Conservation (phyloP, 805 yeast genomes). For the Sugiyamaella lignohabitans region DNA sequence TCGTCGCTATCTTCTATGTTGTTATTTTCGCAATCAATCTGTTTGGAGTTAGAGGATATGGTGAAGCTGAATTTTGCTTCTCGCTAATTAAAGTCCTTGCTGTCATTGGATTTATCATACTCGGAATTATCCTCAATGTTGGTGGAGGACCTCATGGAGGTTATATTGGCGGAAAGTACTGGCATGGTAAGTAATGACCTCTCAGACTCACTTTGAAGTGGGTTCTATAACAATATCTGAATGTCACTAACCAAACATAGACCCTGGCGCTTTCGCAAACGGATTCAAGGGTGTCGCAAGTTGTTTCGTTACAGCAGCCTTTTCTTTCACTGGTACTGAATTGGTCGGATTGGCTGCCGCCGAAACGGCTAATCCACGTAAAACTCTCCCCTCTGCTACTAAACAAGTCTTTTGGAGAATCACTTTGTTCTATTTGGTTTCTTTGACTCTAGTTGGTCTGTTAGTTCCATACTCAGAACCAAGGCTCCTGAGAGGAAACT, state of each 20-base stretch:
- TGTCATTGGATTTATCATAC: slow-evolving; percentile 54
- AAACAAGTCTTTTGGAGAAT: slow-evolving; percentile 81
- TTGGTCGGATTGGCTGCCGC: slow-evolving; percentile 69
- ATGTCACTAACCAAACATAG: too few relatives aligned
- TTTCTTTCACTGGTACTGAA: slow-evolving; percentile 72
- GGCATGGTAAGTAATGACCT: too few relatives aligned
- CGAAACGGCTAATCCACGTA: slow-evolving; percentile 62
- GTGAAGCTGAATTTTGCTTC: slow-evolving; percentile 62
- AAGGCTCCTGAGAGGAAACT: slow-evolving; percentile 40
- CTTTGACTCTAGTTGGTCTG: slow-evolving; percentile 51
- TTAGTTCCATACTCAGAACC: slow-evolving; percentile 57
- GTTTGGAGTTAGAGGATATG: slow-evolving; percentile 55
- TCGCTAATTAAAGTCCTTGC: slow-evolving; percentile 53
- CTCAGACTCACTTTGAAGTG: too few relatives aligned
- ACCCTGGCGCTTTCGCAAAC: slow-evolving; percentile 52
- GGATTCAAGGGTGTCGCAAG: slow-evolving; percentile 61
- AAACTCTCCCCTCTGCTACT: slow-evolving; percentile 61
- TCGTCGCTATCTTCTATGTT: slow-evolving; percentile 50
- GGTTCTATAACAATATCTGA: too few relatives aligned
- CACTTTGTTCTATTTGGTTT: slow-evolving; percentile 55
- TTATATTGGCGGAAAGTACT: slow-evolving; percentile 28
- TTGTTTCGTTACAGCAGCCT: slow-evolving; percentile 65
- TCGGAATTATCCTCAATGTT: slow-evolving; percentile 42
- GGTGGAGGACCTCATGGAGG: slow-evolving; percentile 52
- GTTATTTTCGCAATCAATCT: slow-evolving; percentile 43